phyloP scores from a whole-genome alignment of 768 basidiomycete genomes.

The Trametes elegans region DNA sequence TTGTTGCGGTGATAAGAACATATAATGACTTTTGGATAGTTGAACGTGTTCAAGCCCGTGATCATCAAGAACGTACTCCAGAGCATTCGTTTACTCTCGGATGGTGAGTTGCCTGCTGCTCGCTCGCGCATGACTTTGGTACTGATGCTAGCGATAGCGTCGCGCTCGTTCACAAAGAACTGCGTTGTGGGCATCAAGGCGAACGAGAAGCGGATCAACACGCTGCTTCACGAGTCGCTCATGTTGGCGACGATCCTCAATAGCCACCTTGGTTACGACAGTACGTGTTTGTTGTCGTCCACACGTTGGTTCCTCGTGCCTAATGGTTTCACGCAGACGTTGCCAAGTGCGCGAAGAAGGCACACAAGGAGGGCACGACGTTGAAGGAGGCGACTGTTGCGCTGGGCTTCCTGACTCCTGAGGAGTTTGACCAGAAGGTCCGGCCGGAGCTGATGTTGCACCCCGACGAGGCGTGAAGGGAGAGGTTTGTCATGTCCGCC shows the following conservation, averaged over 20 bases:
- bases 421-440: slow-evolving; percentile 95
- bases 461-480: slow-evolving; percentile 51
- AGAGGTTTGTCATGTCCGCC: slow-evolving; percentile 10
- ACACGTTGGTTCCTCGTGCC: slow-evolving; percentile 7
- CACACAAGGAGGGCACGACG: slow-evolving; percentile 97
- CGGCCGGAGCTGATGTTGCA: slow-evolving; percentile 88
- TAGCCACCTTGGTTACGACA: slow-evolving; percentile 95
- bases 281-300: slow-evolving; percentile 46
- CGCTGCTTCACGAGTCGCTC: slow-evolving; percentile 88
- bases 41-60: slow-evolving; percentile 99
- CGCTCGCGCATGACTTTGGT: background rate
- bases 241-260: slow-evolving; percentile 99
- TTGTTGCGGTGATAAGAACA: background rate
- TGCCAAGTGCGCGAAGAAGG: slow-evolving; percentile 98
- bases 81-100: slow-evolving; percentile 89
- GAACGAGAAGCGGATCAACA: slow-evolving; percentile 90
- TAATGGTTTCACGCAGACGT: slow-evolving; percentile 60
- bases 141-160: slow-evolving; percentile 41
- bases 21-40: slow-evolving; percentile 40
- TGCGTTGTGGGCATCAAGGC: slow-evolving; percentile 96
- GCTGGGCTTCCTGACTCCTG: slow-evolving; percentile 79
- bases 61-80: slow-evolving; percentile 98
- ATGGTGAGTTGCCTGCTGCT: slow-evolving; percentile 52
- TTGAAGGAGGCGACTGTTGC: slow-evolving; percentile 92
- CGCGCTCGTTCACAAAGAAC: slow-evolving; percentile 94